Percentiles rank a stretch among this genome's conserved stretches.
Conservation (phyloP, 2,329 filamentous ascomycete genomes). For the Xylaria sp. region DNA sequence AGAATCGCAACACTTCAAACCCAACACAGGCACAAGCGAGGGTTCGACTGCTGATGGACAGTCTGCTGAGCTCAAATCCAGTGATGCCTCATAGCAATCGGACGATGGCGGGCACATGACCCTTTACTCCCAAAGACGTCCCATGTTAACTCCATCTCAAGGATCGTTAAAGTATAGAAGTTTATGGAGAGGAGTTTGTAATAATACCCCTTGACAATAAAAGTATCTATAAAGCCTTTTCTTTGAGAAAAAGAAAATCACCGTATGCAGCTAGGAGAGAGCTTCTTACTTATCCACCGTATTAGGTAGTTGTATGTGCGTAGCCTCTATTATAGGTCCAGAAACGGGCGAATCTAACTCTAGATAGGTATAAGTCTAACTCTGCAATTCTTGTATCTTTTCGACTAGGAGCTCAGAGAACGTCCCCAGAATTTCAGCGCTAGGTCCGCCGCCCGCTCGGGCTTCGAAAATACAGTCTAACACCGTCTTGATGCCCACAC, state of each 20-base stretch:
- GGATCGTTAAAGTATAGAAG: too few species aligned
- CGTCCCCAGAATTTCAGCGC: constrained; percentile 28
- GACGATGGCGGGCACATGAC: not conserved
- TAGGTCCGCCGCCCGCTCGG: constrained; percentile 31
- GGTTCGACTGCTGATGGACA: not conserved
- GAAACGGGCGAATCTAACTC: constrained; percentile 13
- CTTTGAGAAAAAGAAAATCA: too few species aligned
- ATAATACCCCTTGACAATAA: too few species aligned
- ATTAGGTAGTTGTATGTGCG: not conserved
- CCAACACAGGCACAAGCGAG: not conserved
- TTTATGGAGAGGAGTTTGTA: too few species aligned
- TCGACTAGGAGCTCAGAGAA: constrained; percentile 35
- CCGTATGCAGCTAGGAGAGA: not conserved
- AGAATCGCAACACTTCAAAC: not conserved
- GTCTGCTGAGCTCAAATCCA: not conserved
- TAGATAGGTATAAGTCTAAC: constrained; percentile 27
- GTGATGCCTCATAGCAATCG: not conserved
- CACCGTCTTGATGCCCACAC: constrained; percentile 37
- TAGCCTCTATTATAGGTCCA: not conserved
- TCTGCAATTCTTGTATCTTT: constrained; percentile 35
- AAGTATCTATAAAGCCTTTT: too few species aligned
- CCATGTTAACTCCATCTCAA: too few species aligned
- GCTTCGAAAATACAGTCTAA: constrained; percentile 38
- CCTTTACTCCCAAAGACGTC: too few species aligned
- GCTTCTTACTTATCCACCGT: not conserved